A percentile compares a stretch with the other conserved stretches of the same genome.
These are phyloP conservation scores for Helianthus tuberosus DNA, from an alignment of 129 eudicot genomes.

Conservation along the genomic window DNA sequence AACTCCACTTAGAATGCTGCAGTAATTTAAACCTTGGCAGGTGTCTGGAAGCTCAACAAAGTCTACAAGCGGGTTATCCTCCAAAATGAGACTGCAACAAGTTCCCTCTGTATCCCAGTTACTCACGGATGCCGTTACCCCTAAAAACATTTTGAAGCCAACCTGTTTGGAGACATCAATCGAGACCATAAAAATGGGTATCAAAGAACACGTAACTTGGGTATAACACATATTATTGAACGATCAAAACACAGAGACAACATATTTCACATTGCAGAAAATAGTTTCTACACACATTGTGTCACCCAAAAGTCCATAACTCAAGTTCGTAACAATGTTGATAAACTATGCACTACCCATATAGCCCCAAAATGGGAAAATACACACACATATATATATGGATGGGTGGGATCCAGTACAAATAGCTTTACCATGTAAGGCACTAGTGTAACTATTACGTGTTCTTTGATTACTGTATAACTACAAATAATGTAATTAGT, in stretches of 20 bases:
- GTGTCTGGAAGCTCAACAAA: conserved; percentile 99
- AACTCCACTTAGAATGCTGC: conserved; percentile 94
- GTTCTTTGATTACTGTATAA: too few relatives aligned
- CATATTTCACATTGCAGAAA: not conserved
- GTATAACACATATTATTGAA: not conserved
- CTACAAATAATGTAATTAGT: too few relatives aligned
- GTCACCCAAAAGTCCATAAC: not conserved
- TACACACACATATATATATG: too few relatives aligned
- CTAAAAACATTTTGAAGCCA: conserved; percentile 96
- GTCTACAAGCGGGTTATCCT: conserved; percentile 98
- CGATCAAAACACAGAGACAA: not conserved
- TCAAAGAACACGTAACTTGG: not conserved
- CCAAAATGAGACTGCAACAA: conserved; percentile 85
- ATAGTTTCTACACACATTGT: not conserved
- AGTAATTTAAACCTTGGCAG: conserved; percentile 94
- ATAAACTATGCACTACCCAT: not conserved
- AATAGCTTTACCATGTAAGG: too few relatives aligned
- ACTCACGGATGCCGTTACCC: conserved; percentile 89
- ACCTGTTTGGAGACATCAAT: conserved; percentile 52
- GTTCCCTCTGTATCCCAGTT: conserved; percentile 96
- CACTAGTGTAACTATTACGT: too few relatives aligned
- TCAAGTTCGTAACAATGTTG: not conserved
- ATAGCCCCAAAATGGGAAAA: not conserved
- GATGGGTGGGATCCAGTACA: too few relatives aligned
- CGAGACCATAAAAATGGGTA: not conserved